phyloP scores from a whole-genome alignment of 371 early-diverging fungal species.

The Zychaea mexicana region DNA sequence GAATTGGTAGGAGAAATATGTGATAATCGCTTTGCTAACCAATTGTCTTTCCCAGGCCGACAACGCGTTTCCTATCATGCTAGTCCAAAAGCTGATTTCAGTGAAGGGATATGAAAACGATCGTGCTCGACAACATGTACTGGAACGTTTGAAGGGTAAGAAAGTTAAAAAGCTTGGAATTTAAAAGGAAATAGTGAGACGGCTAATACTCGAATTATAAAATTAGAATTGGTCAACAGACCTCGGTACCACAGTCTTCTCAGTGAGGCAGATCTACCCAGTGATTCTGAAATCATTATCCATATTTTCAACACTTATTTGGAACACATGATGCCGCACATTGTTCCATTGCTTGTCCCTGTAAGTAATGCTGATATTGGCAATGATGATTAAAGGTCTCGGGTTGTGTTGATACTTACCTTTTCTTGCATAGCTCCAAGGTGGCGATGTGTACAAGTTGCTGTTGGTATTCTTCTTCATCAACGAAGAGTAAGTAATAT shows the following conservation, averaged over 20 bases:
- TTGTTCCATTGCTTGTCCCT: constrained; percentile 17
- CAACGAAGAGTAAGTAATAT: constrained; percentile 20
- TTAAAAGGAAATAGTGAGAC: background rate
- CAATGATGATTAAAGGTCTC: background rate
- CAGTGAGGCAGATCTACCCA: constrained; percentile 12
- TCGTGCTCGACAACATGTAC: constrained; percentile 6
- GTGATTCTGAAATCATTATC: constrained; percentile 15
- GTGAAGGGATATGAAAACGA: constrained; percentile 14
- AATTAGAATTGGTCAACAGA: constrained; percentile 8
- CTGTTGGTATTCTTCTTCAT: constrained; percentile 21
- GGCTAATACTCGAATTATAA: background rate
- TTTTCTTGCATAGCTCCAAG: constrained; percentile 8
- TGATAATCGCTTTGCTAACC: background rate
- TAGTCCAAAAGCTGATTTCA: constrained; percentile 13
- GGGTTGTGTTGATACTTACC: background rate
- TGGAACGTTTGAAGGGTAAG: constrained; percentile 18
- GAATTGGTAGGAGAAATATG: background rate
- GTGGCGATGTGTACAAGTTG: constrained; percentile 16
- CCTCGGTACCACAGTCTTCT: constrained; percentile 4
- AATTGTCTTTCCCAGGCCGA: background rate
- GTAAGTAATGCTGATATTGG: constrained; percentile 2
- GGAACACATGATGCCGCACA: constrained; percentile 4
- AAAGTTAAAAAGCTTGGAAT: background rate
- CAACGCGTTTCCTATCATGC: background rate
- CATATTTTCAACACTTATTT: constrained; percentile 15